Percentiles rank a stretch among this genome's conserved stretches.
These are phyloP conservation scores for Cercospora sp. DNA, from an alignment of 2,329 filamentous ascomycete genomes.

Conservation along the genomic window DNA sequence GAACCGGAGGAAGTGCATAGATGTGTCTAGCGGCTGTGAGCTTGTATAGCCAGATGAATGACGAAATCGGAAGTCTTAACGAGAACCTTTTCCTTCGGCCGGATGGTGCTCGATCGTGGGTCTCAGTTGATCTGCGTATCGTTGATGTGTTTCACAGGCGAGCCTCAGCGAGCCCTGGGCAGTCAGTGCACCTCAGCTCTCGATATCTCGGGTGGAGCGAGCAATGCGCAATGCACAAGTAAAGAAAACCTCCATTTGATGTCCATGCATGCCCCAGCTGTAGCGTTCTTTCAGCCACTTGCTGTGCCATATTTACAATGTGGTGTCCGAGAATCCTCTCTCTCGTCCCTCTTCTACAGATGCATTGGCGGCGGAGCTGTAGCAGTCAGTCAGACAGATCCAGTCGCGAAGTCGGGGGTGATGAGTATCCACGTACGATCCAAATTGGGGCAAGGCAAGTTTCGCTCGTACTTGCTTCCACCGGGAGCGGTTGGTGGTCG, in stretches of 20 bases:
- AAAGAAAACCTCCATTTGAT: neutral
- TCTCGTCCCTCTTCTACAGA: slow-evolving; percentile 35
- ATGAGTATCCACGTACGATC: slow-evolving; percentile 63
- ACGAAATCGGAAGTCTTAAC: neutral
- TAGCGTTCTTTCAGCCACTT: neutral
- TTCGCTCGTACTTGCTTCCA: slow-evolving; percentile 96
- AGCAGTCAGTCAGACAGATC: slow-evolving; percentile 8
- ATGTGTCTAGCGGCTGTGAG: neutral
- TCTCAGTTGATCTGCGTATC: neutral
- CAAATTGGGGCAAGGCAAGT: slow-evolving; percentile 76
- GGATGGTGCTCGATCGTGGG: neutral
- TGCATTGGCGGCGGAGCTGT: slow-evolving; percentile 55
- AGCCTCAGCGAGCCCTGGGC: neutral
- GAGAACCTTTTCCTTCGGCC: neutral
- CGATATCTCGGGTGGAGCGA: neutral
- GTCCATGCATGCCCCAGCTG: neutral
- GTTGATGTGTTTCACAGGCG: neutral
- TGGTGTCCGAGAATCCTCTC: neutral
- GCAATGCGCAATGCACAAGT: neutral
- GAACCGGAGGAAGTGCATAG: neutral
- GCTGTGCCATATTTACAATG: slow-evolving; percentile 1
- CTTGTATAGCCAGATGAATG: neutral
- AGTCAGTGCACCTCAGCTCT: neutral
- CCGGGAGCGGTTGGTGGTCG: slow-evolving; percentile 85
- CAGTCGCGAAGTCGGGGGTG: neutral